phyloP scores from a whole-genome alignment of 192 early-diverging fungal genomes.

The Geranomyces michiganensis region DNA sequence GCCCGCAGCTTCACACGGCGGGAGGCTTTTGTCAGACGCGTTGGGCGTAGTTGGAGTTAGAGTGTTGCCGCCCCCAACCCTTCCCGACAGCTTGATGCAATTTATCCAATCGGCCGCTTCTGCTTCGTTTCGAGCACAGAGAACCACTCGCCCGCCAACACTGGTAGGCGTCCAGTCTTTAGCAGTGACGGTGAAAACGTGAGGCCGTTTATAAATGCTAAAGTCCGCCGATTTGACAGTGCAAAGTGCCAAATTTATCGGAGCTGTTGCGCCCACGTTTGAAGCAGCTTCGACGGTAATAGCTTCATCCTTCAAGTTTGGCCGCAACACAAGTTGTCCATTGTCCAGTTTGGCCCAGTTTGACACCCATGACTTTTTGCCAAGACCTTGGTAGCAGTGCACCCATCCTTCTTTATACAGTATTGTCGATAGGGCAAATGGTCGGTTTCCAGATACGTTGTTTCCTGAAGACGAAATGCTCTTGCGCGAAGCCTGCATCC shows the following conservation, averaged over 20 bases:
- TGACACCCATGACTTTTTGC: constrained; percentile 26
- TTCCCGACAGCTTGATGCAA: constrained; percentile 29
- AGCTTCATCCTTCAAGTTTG: constrained; percentile 33
- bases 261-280: not conserved
- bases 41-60: no score
- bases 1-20: no score
- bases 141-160: constrained; percentile 11
- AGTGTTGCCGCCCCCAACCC: not conserved
- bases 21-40: no score
- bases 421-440: constrained; percentile 3
- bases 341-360: constrained; percentile 38
- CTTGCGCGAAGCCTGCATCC: not conserved
- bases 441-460: not conserved
- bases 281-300: not conserved
- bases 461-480: not conserved
- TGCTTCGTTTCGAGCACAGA: constrained; percentile 19
- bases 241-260: not conserved
- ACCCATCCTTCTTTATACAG: constrained; percentile 46
- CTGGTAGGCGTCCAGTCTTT: constrained; percentile 22
- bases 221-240: constrained; percentile 11
- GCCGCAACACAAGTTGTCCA: constrained; percentile 20
- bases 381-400: not conserved
- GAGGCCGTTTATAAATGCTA: constrained; percentile 23
- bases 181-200: constrained; percentile 22
- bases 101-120: constrained; percentile 45